Conservation (phyloP, 768 basidiomycete genomes). For the Suillus clintonianus region DNA sequence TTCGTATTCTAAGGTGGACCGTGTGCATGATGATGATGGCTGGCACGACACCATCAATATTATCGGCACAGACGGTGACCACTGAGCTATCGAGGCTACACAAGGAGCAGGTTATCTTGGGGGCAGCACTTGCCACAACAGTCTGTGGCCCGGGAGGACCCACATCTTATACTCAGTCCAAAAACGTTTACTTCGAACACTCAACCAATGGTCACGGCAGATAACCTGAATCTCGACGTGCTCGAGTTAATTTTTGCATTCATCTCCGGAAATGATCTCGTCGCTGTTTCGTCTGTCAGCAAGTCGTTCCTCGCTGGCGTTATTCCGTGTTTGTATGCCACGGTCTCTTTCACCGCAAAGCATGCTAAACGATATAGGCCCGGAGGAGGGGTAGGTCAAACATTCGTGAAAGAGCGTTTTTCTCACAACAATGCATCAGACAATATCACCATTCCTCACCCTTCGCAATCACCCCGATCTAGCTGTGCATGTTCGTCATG, state of each 20-base stretch:
- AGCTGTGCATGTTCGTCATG: constrained; percentile 57
- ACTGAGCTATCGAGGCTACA: background rate
- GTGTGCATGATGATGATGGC: background rate
- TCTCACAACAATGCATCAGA: constrained; percentile 16
- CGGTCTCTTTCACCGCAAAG: constrained; percentile 51
- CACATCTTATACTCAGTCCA: background rate
- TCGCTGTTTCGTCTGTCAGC: constrained; percentile 63
- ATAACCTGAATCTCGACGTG: constrained; percentile 72
- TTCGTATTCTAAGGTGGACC: too few relatives aligned
- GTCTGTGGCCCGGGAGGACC: too few relatives aligned
- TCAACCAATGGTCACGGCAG: constrained; percentile 59
- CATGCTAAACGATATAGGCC: constrained; percentile 58
- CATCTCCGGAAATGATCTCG: constrained; percentile 54
- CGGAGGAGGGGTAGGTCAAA: constrained; percentile 34
- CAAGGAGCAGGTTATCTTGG: background rate
- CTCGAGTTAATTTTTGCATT: constrained; percentile 65
- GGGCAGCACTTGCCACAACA: background rate
- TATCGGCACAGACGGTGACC: background rate
- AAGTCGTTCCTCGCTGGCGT: constrained; percentile 65
- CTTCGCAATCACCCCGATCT: constrained; percentile 53
- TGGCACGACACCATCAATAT: too few relatives aligned
- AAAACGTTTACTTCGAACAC: background rate
- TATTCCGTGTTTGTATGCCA: constrained; percentile 62
- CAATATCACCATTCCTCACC: constrained; percentile 63
- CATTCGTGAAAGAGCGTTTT: background rate